phyloP scores from a whole-genome alignment of 2,329 filamentous ascomycete species.

The Cladophialophora yegresii region DNA sequence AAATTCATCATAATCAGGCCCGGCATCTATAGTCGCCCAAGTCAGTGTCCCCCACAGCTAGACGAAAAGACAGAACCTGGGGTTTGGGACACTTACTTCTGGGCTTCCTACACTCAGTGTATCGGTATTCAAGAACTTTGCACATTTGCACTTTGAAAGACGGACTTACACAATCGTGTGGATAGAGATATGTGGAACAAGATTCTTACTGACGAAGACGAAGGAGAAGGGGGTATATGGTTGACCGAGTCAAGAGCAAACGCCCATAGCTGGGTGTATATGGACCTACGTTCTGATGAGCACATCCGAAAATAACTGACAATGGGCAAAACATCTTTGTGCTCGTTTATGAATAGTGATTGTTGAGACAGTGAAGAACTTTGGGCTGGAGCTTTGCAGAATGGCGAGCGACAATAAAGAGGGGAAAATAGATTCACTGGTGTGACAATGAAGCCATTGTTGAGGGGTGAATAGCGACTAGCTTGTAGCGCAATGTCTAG shows the following conservation, averaged over 20 bases:
- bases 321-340: background rate
- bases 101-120: conserved; percentile 14
- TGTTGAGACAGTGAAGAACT: background rate
- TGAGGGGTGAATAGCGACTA: background rate
- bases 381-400: background rate
- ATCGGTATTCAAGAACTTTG: conserved; percentile 19
- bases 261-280: background rate
- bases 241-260: background rate
- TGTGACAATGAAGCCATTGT: conserved; percentile 1
- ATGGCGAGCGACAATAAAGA: background rate
- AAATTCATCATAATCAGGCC: conserved; percentile 6
- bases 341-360: background rate
- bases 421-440: background rate
- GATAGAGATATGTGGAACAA: background rate
- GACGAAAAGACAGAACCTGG: background rate
- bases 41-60: background rate
- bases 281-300: conserved; percentile 3
- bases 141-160: conserved; percentile 10
- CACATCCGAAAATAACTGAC: background rate
- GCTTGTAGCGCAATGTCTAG: background rate
- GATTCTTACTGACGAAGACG: background rate
- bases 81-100: background rate
- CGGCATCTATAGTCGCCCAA: background rate
- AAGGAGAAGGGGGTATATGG: background rate
- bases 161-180: background rate